phyloP scores from a whole-genome alignment of 140 eudicot genomes.

The Bidens hawaiensis region DNA sequence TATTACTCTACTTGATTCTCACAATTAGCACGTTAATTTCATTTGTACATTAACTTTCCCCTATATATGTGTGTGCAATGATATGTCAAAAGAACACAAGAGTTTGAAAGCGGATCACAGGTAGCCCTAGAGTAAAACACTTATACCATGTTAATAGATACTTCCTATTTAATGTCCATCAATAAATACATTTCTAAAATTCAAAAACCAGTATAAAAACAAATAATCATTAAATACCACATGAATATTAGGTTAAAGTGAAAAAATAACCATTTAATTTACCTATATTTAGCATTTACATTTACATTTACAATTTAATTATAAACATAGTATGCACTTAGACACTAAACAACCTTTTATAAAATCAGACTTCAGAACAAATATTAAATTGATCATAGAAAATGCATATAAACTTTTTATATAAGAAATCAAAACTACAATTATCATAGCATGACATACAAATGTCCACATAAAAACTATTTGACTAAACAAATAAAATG shows the following conservation, averaged over 20 bases:
- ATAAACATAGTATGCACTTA: background rate
- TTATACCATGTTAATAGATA: background rate
- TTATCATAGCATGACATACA: background rate
- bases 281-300: too few relatives aligned
- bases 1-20: too few relatives aligned
- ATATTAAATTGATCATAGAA: background rate
- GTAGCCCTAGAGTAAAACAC: background rate
- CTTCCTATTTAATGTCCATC: background rate
- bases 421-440: background rate
- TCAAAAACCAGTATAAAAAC: too few relatives aligned
- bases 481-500: background rate
- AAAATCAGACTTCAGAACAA: constrained; percentile 4
- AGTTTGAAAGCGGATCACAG: background rate
- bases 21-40: too few relatives aligned
- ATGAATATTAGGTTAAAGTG: background rate
- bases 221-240: background rate
- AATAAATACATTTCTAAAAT: background rate
- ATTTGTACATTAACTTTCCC: too few relatives aligned
- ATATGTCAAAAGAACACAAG: constrained; percentile 1
- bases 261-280: background rate
- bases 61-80: background rate
- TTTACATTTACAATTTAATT: background rate
- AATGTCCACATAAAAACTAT: background rate
- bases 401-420: too few relatives aligned
- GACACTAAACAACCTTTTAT: background rate